Evolutionary conservation across 306 rosid genomes (phyloP).

Genomic region (Arachis stenosperma): DNA sequence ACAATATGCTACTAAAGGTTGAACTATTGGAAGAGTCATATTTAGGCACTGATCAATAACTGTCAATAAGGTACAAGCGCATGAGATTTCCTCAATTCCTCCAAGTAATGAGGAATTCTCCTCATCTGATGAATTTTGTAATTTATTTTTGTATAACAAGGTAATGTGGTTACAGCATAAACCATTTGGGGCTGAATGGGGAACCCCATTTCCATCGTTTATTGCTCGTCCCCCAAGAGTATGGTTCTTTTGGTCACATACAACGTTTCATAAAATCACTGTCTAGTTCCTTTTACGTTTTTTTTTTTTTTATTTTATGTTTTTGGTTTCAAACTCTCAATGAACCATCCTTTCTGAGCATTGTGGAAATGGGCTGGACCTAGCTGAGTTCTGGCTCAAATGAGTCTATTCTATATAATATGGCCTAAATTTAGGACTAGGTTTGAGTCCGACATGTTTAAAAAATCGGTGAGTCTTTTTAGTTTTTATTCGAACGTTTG

Average conservation of each 20-base stretch:
- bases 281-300: too few relatives aligned
- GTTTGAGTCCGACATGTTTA: too few relatives aligned
- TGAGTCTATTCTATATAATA: too few relatives aligned
- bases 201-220: neutral
- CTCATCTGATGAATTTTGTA: slow-evolving; percentile 30
- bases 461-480: too few relatives aligned
- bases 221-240: neutral
- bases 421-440: too few relatives aligned
- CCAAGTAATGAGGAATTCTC: slow-evolving; percentile 17
- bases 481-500: too few relatives aligned
- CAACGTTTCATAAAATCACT: neutral
- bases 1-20: slow-evolving; percentile 49
- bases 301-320: too few relatives aligned
- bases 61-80: neutral
- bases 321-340: too few relatives aligned
- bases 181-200: slow-evolving; percentile 24
- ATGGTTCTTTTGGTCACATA: neutral
- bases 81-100: neutral
- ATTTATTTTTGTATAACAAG: slow-evolving; percentile 8
- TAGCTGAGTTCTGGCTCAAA: too few relatives aligned
- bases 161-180: slow-evolving; percentile 10
- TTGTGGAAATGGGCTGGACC: too few relatives aligned
- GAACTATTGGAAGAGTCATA: slow-evolving; percentile 15
- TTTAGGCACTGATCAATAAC: slow-evolving; percentile 5
- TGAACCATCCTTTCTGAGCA: too few relatives aligned